phyloP scores from a whole-genome alignment of 176 grass and related monocot species.

The Aechmea fasciata region DNA sequence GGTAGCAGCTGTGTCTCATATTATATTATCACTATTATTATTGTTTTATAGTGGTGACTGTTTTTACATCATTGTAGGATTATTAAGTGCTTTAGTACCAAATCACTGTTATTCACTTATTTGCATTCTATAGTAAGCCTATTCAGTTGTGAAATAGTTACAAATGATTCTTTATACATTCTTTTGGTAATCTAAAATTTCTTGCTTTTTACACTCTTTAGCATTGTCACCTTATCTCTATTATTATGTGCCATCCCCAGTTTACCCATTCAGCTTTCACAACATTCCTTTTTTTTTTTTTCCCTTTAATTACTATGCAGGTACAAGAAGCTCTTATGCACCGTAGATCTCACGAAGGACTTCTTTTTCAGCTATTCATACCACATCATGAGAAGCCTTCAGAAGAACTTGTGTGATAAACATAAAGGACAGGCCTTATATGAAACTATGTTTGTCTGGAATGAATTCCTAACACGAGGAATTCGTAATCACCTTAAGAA shows the following conservation, averaged over 20 bases:
- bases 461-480: slow-evolving; percentile 57
- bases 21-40: neutral
- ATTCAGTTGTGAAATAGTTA: too few species aligned
- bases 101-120: too few species aligned
- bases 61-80: too few species aligned
- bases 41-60: too few species aligned
- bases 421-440: slow-evolving; percentile 47
- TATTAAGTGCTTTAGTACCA: too few species aligned
- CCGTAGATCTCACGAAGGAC: slow-evolving; percentile 86
- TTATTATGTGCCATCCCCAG: slow-evolving; percentile 1
- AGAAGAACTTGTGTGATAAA: slow-evolving; percentile 68
- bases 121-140: too few species aligned
- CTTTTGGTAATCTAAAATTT: neutral
- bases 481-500: slow-evolving; percentile 46
- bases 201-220: neutral
- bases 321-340: slow-evolving; percentile 75
- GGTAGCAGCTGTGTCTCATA: neutral
- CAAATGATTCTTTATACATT: too few species aligned
- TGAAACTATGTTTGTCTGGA: slow-evolving; percentile 91
- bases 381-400: slow-evolving; percentile 78
- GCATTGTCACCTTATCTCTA: neutral
- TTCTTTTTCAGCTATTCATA: slow-evolving; percentile 95
- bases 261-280: slow-evolving; percentile 1
- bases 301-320: slow-evolving; percentile 33
- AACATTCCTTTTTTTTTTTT: slow-evolving; percentile 13